Conservation (phyloP, 768 basidiomycete genomes). For the Crepidotus variabilis region DNA sequence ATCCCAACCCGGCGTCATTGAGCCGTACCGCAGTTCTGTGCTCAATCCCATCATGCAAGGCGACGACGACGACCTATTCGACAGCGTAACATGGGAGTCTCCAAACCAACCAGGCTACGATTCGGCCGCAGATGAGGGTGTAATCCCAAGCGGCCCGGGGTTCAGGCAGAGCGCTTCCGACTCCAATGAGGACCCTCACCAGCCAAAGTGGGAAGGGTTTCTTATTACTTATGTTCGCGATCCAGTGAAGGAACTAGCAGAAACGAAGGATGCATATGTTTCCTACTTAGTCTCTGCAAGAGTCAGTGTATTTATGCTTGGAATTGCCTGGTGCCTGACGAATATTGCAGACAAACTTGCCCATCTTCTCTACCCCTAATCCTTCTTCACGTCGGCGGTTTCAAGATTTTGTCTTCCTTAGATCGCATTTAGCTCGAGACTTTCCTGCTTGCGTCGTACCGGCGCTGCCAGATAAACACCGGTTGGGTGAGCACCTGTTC, state of each 20-base stretch:
- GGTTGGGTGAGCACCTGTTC: slow-evolving; percentile 63
- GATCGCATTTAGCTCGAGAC: slow-evolving; percentile 82
- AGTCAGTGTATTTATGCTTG: slow-evolving; percentile 37
- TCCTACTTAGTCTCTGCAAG: slow-evolving; percentile 89
- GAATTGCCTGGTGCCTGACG: slow-evolving; percentile 8
- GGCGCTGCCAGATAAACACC: slow-evolving; percentile 93
- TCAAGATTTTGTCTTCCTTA: slow-evolving; percentile 94
- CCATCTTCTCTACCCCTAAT: slow-evolving; percentile 73
- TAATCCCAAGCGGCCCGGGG: slow-evolving; percentile 56
- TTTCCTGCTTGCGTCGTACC: slow-evolving; percentile 99
- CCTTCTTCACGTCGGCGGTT: slow-evolving; percentile 85
- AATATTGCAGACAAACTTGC: slow-evolving; percentile 76
- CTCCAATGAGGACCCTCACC: slow-evolving; percentile 67
- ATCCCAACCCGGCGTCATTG: slow-evolving; percentile 10
- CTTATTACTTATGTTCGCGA: slow-evolving; percentile 82
- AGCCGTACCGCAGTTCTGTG: slow-evolving; percentile 15
- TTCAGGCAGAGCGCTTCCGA: slow-evolving; percentile 80
- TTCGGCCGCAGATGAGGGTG: slow-evolving; percentile 27
- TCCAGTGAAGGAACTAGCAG: slow-evolving; percentile 92
- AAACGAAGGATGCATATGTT: slow-evolving; percentile 96
- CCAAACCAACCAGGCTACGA: slow-evolving; percentile 55
- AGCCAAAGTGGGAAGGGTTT: slow-evolving; percentile 90
- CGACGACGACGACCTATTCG: slow-evolving; percentile 88
- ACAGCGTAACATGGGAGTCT: slow-evolving; percentile 89
- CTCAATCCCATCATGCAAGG: slow-evolving; percentile 55